Evolutionary conservation across 2,329 filamentous ascomycete genomes (phyloP).

Genomic region (Fusarium coffeatum): DNA sequence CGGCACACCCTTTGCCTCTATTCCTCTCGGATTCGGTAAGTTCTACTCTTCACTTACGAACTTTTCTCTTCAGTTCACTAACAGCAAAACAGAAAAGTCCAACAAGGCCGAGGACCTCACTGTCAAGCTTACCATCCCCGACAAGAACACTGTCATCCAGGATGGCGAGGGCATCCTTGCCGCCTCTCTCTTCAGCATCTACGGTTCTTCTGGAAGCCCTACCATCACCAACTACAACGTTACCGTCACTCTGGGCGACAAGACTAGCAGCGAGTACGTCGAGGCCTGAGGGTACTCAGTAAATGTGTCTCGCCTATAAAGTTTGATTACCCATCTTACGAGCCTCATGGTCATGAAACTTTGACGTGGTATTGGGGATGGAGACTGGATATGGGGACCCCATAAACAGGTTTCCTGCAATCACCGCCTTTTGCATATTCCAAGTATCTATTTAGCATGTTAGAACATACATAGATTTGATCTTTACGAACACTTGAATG

Average conservation of each 20-base stretch:
- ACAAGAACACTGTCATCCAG: background rate
- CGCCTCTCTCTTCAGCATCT: conserved; percentile 48
- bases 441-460: conserved; percentile 5
- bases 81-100: background rate
- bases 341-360: conserved; percentile 1
- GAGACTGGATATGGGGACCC: background rate
- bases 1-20: conserved; percentile 45
- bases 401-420: conserved; percentile 1
- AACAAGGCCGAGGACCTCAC: conserved; percentile 46
- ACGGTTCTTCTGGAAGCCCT: conserved; percentile 41
- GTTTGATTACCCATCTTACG: conserved; percentile 1
- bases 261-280: conserved; percentile 43
- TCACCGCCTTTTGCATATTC: conserved; percentile 5
- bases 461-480: conserved; percentile 7
- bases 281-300: background rate
- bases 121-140: conserved; percentile 46
- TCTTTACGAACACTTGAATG: background rate
- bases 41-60: background rate
- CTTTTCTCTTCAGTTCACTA: background rate
- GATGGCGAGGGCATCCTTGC: conserved; percentile 44
- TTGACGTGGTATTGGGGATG: conserved; percentile 19
- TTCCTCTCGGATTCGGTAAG: conserved; percentile 54
- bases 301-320: background rate
- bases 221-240: conserved; percentile 44
- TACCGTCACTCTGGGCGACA: conserved; percentile 37